Percentiles rank a stretch among this genome's conserved stretches.
These are phyloP conservation scores for Penicillium janthinellum DNA, from an alignment of 2,329 filamentous ascomycete species.

Conservation along the genomic window DNA sequence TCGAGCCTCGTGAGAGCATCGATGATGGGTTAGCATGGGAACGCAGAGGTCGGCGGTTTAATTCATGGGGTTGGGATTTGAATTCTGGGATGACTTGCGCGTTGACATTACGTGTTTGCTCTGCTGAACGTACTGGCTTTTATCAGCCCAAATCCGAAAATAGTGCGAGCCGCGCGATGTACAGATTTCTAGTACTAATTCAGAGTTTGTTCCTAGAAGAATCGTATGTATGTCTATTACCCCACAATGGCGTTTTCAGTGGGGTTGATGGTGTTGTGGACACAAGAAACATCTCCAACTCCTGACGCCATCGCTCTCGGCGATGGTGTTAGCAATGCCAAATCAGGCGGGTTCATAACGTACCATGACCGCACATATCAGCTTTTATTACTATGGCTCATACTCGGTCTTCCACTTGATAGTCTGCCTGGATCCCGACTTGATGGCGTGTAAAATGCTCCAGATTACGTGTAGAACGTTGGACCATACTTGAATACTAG, in stretches of 20 bases:
- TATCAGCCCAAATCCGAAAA: not conserved
- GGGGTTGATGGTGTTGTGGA: constrained; percentile 22
- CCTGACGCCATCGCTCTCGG: constrained; percentile 23
- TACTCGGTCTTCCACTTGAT: too few species aligned
- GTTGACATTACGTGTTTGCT: too few species aligned
- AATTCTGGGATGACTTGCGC: too few species aligned
- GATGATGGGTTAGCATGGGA: too few species aligned
- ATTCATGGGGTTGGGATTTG: too few species aligned
- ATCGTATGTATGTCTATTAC: not conserved
- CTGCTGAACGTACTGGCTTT: not conserved
- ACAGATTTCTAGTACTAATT: too few species aligned
- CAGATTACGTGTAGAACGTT: constrained; percentile 21
- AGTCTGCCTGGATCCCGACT: not conserved
- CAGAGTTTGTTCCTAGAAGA: too few species aligned
- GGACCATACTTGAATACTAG: constrained; percentile 14
- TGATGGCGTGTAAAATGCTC: constrained; percentile 18
- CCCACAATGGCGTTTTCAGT: constrained; percentile 23
- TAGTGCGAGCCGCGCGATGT: not conserved
- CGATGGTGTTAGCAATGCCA: constrained; percentile 26
- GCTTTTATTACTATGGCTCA: not conserved
- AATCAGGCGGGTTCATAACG: constrained; percentile 16
- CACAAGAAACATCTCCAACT: constrained; percentile 9
- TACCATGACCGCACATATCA: not conserved
- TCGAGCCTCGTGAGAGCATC: too few species aligned
- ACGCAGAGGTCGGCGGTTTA: too few species aligned